Percentiles rank a stretch among this genome's conserved stretches.
phyloP scores from a whole-genome alignment of 352 stramenopile species.

The Pythium angustatum region DNA sequence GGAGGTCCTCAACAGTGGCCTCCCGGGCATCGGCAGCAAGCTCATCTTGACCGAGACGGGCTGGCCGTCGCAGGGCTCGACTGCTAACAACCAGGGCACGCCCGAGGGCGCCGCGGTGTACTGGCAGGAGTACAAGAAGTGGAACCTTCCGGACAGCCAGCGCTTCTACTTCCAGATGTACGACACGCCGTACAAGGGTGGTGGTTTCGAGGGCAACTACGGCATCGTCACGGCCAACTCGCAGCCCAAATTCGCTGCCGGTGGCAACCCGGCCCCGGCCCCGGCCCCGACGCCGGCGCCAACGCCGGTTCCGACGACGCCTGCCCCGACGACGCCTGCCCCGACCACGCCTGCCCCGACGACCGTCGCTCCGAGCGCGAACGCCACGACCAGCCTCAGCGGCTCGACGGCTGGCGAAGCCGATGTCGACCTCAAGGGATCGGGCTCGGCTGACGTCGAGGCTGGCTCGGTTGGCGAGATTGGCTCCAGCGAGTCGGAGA shows the following conservation, averaged over 20 bases:
- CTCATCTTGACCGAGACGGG: slow-evolving; percentile 62
- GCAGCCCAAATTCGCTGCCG: slow-evolving; percentile 50
- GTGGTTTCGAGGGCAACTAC: slow-evolving; percentile 52
- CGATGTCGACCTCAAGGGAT: slow-evolving; percentile 6
- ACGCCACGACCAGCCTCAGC: slow-evolving; percentile 17
- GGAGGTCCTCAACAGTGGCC: slow-evolving; percentile 34
- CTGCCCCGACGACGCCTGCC: slow-evolving; percentile 18
- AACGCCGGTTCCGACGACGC: slow-evolving; percentile 15
- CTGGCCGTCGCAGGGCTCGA: slow-evolving; percentile 50
- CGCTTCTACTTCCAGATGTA: slow-evolving; percentile 86
- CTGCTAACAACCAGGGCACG: slow-evolving; percentile 46
- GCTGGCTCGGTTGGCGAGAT: not conserved
- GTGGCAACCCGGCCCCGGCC: slow-evolving; percentile 24
- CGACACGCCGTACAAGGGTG: slow-evolving; percentile 48
- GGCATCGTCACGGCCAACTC: slow-evolving; percentile 48
- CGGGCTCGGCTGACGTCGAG: slow-evolving; percentile 15
- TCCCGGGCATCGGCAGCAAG: slow-evolving; percentile 46
- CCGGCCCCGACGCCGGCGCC: slow-evolving; percentile 19
- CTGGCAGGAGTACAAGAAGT: slow-evolving; percentile 63
- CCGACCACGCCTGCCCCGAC: slow-evolving; percentile 24
- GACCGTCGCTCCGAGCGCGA: slow-evolving; percentile 27
- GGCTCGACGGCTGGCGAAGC: slow-evolving; percentile 15
- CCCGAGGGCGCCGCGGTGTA: slow-evolving; percentile 41
- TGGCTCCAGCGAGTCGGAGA: not conserved
- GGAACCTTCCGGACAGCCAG: slow-evolving; percentile 46